Evolutionary conservation across 176 grass and related monocot species (phyloP).

Genomic region (Cenchrus purpureus): DNA sequence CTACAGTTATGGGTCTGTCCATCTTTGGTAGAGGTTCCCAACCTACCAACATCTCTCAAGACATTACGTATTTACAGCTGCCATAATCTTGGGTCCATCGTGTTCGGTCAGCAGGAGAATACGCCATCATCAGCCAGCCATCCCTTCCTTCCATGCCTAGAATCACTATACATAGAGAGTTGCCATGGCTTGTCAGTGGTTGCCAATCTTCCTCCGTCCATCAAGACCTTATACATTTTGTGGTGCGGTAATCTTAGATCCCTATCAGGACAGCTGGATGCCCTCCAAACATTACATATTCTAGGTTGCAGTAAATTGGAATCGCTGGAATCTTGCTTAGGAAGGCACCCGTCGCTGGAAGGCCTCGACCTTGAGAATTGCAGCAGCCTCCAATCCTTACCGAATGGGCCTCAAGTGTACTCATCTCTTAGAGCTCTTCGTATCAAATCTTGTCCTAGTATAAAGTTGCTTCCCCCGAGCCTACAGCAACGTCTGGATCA

Average conservation of each 20-base stretch:
- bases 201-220: neutral
- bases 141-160: neutral
- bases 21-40: no score
- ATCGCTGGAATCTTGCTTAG: neutral
- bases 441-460: accelerated
- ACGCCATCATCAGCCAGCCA: neutral
- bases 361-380: accelerated
- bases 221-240: neutral
- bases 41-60: neutral
- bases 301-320: accelerated
- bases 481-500: neutral
- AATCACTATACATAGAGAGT: accelerated
- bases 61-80: no score
- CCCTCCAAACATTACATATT: neutral
- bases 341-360: neutral
- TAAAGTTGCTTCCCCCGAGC: constrained; percentile 19
- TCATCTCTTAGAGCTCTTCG: neutral
- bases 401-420: neutral
- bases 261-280: neutral
- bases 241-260: neutral
- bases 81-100: neutral
- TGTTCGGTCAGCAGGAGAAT: neutral
- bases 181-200: neutral
- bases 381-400: neutral
- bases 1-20: neutral